A percentile compares a stretch with the other conserved stretches of the same genome.
These are phyloP conservation scores for Eucalyptus polyanthemos DNA, from an alignment of 345 rosid genomes.

Conservation along the genomic window DNA sequence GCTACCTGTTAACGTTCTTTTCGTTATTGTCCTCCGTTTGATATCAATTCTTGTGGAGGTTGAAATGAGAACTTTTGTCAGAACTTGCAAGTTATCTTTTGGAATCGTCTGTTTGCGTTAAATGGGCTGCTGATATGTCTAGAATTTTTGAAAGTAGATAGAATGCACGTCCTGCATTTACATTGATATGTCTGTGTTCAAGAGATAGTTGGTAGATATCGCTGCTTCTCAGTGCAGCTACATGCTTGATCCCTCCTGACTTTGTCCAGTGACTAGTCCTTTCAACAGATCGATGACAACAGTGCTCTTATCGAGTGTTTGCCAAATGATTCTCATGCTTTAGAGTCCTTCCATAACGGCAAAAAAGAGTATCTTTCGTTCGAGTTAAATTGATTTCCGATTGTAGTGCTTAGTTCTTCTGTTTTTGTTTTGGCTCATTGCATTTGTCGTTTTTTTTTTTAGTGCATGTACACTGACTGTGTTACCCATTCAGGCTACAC, in stretches of 20 bases:
- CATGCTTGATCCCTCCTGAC: not conserved
- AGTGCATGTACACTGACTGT: not conserved
- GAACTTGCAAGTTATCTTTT: not conserved
- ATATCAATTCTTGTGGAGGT: not conserved
- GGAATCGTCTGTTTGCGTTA: not conserved
- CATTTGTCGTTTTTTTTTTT: too few species aligned
- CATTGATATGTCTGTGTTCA: not conserved
- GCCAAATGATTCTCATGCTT: not conserved
- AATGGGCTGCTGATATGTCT: not conserved
- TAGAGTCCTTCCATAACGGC: not conserved
- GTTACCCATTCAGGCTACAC: slow-evolving; percentile 38
- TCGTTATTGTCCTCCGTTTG: not conserved
- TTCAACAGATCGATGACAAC: not conserved
- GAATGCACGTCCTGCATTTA: not conserved
- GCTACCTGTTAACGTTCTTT: not conserved
- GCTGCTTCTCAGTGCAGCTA: not conserved
- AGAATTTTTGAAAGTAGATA: not conserved
- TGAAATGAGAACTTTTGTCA: not conserved
- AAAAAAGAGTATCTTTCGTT: not conserved
- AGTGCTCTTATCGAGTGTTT: not conserved
- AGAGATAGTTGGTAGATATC: not conserved
- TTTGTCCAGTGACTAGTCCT: not conserved
- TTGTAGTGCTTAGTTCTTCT: not conserved
- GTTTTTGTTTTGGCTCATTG: not conserved
- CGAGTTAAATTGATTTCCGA: not conserved